Evolutionary conservation across 257 asterid species (phyloP), one percentile per base, ranked within the genome.

Genomic region (Gentiana straminea): DNA sequence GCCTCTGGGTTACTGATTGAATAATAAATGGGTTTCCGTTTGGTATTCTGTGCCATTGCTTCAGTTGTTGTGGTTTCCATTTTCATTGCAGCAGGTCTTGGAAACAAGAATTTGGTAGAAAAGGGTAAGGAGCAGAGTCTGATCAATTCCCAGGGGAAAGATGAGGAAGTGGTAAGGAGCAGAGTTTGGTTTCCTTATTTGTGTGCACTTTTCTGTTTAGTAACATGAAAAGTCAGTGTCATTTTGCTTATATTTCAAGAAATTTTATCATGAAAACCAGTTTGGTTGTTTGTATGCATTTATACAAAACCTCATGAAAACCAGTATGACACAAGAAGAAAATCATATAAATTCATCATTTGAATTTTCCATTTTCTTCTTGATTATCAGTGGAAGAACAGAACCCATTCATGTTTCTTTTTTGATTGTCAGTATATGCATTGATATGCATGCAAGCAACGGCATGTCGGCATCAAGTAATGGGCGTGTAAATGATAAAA

Each of bases 151-250:
- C 73, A 77, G 66, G 65, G 76, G 70, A 69, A 70, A 13, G 77
- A 80, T 57, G 76, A 69, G 63, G 81, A 78, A 51, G 65, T 69
- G 94, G 93, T 86, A 79, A 58, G 46, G 54, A 51, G 53, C 46
- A 8, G 54, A 8, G 48, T 55, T 44, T 48, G 5, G 6, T 9
- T 35, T 38, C 13, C 46, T 53, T 6, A 38, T 9, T 52, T 46
- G 12, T 3, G 7, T 45, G 37, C 9, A 35, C 52, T 41, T 41
- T 13, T 12, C 11, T 8, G 3, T 8, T 51, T 13, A 3, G 60
- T 52, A 37, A 51, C 13, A 61, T 41, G 37, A 8, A 10, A 35
- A 12, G 24, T 3, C 11, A 4, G 13, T 36, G 51, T 11, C 10
- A 13, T 12, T 13, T 54, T 12, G 34, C 38, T 13, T 49, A 38